A percentile compares a stretch with the other conserved stretches of the same genome.
These are phyloP conservation scores for Dothidotthia symphoricarpi DNA, from an alignment of 2,329 filamentous ascomycete species.

Conservation along the genomic window DNA sequence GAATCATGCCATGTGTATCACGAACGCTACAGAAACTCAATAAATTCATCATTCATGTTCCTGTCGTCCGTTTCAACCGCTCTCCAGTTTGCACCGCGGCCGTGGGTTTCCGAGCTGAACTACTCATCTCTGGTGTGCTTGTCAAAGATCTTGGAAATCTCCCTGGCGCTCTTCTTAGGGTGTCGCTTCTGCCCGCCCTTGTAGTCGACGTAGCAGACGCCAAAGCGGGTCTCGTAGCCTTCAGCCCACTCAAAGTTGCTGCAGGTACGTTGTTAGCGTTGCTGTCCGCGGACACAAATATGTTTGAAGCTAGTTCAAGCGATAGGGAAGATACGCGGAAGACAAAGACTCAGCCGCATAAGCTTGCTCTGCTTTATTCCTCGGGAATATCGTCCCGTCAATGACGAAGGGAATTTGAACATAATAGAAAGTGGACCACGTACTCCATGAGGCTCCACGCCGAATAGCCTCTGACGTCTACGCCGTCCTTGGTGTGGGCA, in stretches of 20 bases:
- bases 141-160: slow-evolving; percentile 69
- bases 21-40: slow-evolving; percentile 25
- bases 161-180: slow-evolving; percentile 79
- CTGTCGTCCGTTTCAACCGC: neutral
- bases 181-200: slow-evolving; percentile 72
- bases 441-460: slow-evolving; percentile 85
- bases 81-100: too few relatives aligned
- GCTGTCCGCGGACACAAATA: slow-evolving; percentile 1
- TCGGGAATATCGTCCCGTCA: neutral
- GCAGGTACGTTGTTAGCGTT: slow-evolving; percentile 26
- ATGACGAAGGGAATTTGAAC: slow-evolving; percentile 2
- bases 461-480: slow-evolving; percentile 76
- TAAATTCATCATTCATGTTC: slow-evolving; percentile 12
- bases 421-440: slow-evolving; percentile 33
- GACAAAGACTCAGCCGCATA: slow-evolving; percentile 1
- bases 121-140: slow-evolving; percentile 64
- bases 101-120: slow-evolving; percentile 1
- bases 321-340: slow-evolving; percentile 1
- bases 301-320: slow-evolving; percentile 12
- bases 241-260: slow-evolving; percentile 91
- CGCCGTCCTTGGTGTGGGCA: slow-evolving; percentile 69
- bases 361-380: neutral
- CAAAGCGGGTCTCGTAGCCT: slow-evolving; percentile 82
- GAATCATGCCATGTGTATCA: too few relatives aligned
- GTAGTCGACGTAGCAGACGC: slow-evolving; percentile 82